These are phyloP conservation scores for Mortierella sp. DNA, from an alignment of 371 early-diverging fungal species.

Conservation along the genomic window DNA sequence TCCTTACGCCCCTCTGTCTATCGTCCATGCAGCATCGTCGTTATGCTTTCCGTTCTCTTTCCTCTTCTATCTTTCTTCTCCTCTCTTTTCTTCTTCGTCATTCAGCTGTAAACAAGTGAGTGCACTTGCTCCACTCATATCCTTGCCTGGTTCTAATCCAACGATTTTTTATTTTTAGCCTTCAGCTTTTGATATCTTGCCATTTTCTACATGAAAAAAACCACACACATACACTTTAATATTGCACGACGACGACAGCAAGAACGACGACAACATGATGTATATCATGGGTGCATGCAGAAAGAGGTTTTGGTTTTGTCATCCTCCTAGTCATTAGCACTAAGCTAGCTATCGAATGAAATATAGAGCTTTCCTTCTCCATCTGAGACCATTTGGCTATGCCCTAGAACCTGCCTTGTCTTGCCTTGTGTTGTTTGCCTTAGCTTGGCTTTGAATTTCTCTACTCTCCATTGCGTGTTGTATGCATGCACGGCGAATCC, in stretches of 20 bases:
- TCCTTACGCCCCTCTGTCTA: not conserved
- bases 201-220: too few relatives aligned
- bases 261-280: not conserved
- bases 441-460: not conserved
- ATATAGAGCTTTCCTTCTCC: too few relatives aligned
- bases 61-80: not conserved
- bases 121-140: not conserved
- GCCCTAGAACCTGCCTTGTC: too few relatives aligned
- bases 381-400: too few relatives aligned
- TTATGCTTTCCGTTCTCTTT: not conserved
- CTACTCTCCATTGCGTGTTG: not conserved
- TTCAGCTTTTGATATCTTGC: too few relatives aligned
- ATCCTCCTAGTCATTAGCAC: not conserved
- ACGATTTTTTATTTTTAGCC: too few relatives aligned
- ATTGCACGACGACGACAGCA: too few relatives aligned
- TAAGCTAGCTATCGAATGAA: too few relatives aligned
- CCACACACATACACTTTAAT: too few relatives aligned
- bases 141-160: not conserved
- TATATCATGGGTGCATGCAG: not conserved
- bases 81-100: not conserved
- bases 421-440: not conserved
- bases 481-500: not conserved
- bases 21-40: not conserved
- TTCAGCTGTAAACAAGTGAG: not conserved
- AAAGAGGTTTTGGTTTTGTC: not conserved